Evolutionary conservation across 768 basidiomycete genomes (phyloP), one percentile per base, ranked within the genome.

Genomic region (Exidia glandulosa): DNA sequence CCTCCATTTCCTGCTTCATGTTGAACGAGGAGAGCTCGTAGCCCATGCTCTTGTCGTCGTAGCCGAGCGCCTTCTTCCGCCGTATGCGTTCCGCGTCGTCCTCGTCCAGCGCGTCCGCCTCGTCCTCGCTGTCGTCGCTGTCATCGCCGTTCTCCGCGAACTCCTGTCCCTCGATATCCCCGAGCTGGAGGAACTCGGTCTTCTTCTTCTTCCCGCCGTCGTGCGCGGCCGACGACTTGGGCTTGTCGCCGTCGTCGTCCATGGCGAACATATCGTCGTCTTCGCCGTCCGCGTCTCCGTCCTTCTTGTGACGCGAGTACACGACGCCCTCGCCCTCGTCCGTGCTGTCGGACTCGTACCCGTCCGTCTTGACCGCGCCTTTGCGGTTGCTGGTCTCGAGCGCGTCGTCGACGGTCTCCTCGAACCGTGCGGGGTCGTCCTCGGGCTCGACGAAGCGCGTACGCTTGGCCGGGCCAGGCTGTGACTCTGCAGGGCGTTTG

Each of bases 1-100:
- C 95, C 68, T 92, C 87, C 88, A 98, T 94, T 79, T 99, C 96
- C 66, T 91, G 88, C 63, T 94, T 87, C 95, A 99, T 98, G 72
- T 99, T 95, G 83, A 99, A 99, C 30, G 91, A 89, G 3, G 90
- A 94, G 10, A 99, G 65, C 68, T 94, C 88, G 73, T 76, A 95
- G 2, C 95, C 96, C 95, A 99, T 97, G 13, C 87, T 88, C 25
- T 29, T 27, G 50, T 54, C 50, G 50, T 54, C 50, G 50, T 54
- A 54, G 6, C 50, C 50, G 30, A 23, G 50, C 37, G 78, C 83
- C 71, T 90, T 91, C 75, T 81, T 84, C 68, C 79, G 74, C 30
- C 50, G 50, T 7, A 54, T 54, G 65, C 85, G 81, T 66, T 81
- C 80, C n/a, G 79, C 83, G 57, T 88, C 88, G 69, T 93, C 88